Evolutionary conservation across 805 yeast genomes (phyloP), one percentile per base, ranked within the genome.

Genomic region (Wickerhamiella nectarea): DNA sequence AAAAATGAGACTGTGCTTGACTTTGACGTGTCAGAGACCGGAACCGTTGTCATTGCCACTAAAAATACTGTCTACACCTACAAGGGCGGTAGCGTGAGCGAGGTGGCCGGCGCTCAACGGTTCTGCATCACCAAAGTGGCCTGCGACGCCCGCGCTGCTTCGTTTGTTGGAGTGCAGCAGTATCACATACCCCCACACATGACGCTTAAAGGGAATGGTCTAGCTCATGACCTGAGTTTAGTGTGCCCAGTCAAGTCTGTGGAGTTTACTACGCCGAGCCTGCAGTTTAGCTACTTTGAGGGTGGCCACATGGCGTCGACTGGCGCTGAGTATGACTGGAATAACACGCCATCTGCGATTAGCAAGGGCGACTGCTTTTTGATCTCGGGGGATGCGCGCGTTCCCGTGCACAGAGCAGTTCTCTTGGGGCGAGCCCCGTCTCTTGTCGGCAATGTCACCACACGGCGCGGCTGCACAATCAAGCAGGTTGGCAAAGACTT

Each of bases 361-460:
- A 17, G 28, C n/a, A 31, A 31, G 15, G 17, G 31, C 7, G 25
- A 25, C 12, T n/a, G n/a, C 10, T 33, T 18, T 7, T 17, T 17
- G 20, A n/a, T 33, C 19, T 33, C 19, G 12, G 21, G 11, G 3
- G 21, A 33, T 21, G 9, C 35, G 11, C 20, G 21, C 2, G 21
- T 49, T 1, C 34, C 28, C 8, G 50, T 47, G 4, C 52, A 50
- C 31, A 7, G 28, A 1, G 48, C 52, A 2, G 41, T 51, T 6
- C 33, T 52, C 11, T 43, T 37, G 10, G 55, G 50, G 11, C 43
- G 56, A 8, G 51, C 53, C 40, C 54, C 56, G 5, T 36, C 46
- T 1, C 35, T 52, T 3, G 36, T 41, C 17, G 14, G 34, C 11
- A 34, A 42, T 8, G 44, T 46, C 1, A 49, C 47, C 0, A 45